These are phyloP conservation scores for Stachybotrys chlorohalonatus DNA, from an alignment of 2,329 filamentous ascomycete genomes.

Conservation along the genomic window DNA sequence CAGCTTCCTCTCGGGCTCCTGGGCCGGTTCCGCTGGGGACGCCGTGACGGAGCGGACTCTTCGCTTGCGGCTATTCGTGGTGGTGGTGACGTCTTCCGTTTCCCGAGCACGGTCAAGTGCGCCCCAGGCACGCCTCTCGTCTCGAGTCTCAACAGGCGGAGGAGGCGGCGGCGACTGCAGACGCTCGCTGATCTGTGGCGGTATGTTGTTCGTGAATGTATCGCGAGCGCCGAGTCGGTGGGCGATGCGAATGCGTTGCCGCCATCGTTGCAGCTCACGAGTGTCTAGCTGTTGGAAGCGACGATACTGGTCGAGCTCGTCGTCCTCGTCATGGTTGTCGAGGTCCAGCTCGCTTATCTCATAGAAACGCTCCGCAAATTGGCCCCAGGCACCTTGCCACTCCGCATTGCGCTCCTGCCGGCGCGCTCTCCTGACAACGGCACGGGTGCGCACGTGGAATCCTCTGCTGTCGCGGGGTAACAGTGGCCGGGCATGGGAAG, in stretches of 20 bases:
- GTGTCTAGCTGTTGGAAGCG: constrained; percentile 45
- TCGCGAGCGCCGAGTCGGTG: constrained; percentile 67
- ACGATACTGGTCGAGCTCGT: constrained; percentile 54
- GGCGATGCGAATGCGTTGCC: constrained; percentile 74
- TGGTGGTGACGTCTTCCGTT: constrained; percentile 41
- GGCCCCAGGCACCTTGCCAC: constrained; percentile 81
- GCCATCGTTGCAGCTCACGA: constrained; percentile 64
- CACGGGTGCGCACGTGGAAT: constrained; percentile 42
- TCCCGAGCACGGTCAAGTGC: constrained; percentile 80
- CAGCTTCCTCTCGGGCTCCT: constrained; percentile 70
- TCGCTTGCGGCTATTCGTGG: constrained; percentile 56
- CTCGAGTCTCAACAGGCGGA: constrained; percentile 55
- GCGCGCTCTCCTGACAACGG: constrained; percentile 45
- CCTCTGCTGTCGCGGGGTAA: constrained; percentile 22
- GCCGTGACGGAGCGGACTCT: constrained; percentile 61
- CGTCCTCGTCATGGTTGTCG: constrained; percentile 41
- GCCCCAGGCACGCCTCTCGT: constrained; percentile 82
- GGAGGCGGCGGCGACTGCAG: constrained; percentile 49
- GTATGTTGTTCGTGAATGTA: constrained; percentile 57
- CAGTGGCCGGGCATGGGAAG: constrained; percentile 20
- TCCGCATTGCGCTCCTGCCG: constrained; percentile 64
- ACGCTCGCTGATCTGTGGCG: constrained; percentile 50
- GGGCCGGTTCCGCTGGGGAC: constrained; percentile 58
- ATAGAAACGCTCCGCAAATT: constrained; percentile 51
- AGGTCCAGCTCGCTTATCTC: constrained; percentile 41